Percentiles rank a stretch among this genome's conserved stretches.
phyloP scores from a whole-genome alignment of 306 rosid species.

The Lathyrus tuberosus region DNA sequence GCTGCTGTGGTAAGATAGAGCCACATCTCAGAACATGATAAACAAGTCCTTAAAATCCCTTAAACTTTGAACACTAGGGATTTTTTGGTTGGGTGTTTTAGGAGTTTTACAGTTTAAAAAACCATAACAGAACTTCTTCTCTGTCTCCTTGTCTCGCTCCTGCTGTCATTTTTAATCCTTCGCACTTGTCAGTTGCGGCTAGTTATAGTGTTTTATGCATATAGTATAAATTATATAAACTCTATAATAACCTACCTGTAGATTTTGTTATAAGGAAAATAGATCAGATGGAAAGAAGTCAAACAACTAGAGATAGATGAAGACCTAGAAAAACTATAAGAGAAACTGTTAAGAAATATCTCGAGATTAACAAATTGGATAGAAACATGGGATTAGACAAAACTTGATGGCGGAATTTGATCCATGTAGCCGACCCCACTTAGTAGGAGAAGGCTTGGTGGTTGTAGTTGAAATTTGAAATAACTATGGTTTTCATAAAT shows the following conservation, averaged over 20 bases:
- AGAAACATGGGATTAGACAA: too few relatives aligned
- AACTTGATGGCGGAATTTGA: too few relatives aligned
- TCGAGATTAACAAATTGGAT: too few relatives aligned
- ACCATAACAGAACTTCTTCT: not conserved
- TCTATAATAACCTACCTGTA: not conserved
- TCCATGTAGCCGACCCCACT: too few relatives aligned
- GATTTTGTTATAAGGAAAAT: too few relatives aligned
- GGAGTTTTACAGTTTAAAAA: not conserved
- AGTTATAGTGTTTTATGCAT: not conserved
- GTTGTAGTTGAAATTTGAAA: constrained; percentile 6
- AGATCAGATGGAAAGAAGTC: too few relatives aligned
- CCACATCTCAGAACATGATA: not conserved
- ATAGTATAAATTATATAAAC: not conserved
- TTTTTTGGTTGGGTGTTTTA: not conserved
- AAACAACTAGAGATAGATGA: too few relatives aligned
- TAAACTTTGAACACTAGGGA: not conserved
- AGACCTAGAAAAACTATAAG: too few relatives aligned
- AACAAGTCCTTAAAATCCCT: not conserved
- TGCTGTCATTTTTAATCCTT: not conserved
- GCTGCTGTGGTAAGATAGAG: not conserved
- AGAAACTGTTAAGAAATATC: too few relatives aligned
- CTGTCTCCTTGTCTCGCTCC: not conserved
- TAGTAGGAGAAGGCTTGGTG: too few relatives aligned
- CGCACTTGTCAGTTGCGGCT: not conserved
- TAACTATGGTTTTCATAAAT: not conserved